A percentile compares a stretch with the other conserved stretches of the same genome.
Evolutionary conservation across 2,329 filamentous ascomycete species (phyloP).

Genomic region (Aspergillus fructus): DNA sequence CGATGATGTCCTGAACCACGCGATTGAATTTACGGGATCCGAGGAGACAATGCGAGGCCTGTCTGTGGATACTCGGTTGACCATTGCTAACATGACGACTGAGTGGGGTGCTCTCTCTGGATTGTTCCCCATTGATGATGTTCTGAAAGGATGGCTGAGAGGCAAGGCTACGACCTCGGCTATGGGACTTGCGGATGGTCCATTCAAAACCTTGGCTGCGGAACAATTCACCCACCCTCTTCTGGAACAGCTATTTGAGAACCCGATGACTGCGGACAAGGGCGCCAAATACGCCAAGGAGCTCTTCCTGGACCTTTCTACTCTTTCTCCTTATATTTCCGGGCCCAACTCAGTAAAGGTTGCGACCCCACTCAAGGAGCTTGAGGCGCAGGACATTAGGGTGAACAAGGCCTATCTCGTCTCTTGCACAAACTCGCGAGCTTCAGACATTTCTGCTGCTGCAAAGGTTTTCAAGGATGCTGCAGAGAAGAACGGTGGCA

Average conservation of each 20-base stretch:
- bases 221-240: conserved; percentile 69
- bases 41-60: conserved; percentile 74
- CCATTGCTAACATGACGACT: conserved; percentile 73
- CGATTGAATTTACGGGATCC: conserved; percentile 81
- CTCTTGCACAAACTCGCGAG: conserved; percentile 83
- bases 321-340: conserved; percentile 77
- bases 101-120: conserved; percentile 76
- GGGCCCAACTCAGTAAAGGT: conserved; percentile 92
- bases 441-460: conserved; percentile 77
- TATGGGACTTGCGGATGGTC: conserved; percentile 54
- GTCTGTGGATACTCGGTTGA: conserved; percentile 69
- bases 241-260: conserved; percentile 70
- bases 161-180: conserved; percentile 72
- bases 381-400: conserved; percentile 71
- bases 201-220: conserved; percentile 48
- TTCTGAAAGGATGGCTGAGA: conserved; percentile 71
- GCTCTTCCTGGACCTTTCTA: conserved; percentile 77
- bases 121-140: conserved; percentile 76
- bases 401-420: conserved; percentile 85
- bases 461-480: conserved; percentile 83
- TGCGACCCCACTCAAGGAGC: conserved; percentile 71
- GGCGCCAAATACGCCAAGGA: conserved; percentile 80
- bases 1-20: conserved; percentile 87
- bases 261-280: conserved; percentile 68
- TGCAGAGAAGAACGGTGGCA: conserved; percentile 58